phyloP scores from a whole-genome alignment of 2,329 filamentous ascomycete species.

The Hirsutella thompsonii region DNA sequence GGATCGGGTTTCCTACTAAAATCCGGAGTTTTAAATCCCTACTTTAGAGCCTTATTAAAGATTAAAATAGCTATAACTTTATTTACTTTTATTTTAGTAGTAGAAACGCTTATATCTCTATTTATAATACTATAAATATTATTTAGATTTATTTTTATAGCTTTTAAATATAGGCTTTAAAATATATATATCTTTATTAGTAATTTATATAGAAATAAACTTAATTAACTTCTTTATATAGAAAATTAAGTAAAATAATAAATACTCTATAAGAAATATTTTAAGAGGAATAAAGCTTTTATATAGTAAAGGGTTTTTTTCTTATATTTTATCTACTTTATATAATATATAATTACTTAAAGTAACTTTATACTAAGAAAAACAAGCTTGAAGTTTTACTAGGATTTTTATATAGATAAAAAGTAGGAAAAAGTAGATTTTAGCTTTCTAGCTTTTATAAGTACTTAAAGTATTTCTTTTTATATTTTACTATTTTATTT shows the following conservation, averaged over 20 bases:
- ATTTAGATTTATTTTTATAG: neutral
- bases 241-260: conserved; percentile 1
- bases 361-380: neutral
- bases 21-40: too few species aligned
- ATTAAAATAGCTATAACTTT: neutral
- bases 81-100: neutral
- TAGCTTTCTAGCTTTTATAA: neutral
- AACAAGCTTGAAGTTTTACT: too few species aligned
- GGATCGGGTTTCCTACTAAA: too few species aligned
- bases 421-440: neutral
- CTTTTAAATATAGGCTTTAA: too few species aligned
- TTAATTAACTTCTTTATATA: too few species aligned
- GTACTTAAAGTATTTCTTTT: neutral
- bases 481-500: too few species aligned
- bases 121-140: neutral
- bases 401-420: too few species aligned
- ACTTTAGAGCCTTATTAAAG: too few species aligned
- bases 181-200: neutral
- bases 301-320: neutral
- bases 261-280: neutral
- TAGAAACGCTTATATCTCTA: neutral
- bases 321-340: neutral
- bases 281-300: neutral
- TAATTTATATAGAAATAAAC: neutral
- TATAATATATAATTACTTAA: neutral